Percentiles rank a stretch among this genome's conserved stretches.
phyloP scores from a whole-genome alignment of 345 rosid genomes.

The Hevea brasiliensis region DNA sequence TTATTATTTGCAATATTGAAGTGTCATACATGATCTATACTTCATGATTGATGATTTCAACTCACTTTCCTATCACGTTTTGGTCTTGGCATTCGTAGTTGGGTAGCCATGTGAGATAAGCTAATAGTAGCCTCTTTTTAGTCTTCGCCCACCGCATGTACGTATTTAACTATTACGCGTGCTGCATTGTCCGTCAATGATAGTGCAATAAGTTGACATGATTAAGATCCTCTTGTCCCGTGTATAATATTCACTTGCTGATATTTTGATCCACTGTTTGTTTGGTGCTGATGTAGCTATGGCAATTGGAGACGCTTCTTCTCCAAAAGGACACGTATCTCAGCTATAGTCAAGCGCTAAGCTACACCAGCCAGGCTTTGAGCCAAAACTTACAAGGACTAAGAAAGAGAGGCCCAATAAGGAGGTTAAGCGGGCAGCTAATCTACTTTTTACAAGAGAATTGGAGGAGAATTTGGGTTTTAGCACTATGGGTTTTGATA shows the following conservation, averaged over 20 bases:
- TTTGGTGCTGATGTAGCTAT: slow-evolving; percentile 55
- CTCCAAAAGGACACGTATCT: slow-evolving; percentile 93
- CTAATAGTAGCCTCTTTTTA: neutral
- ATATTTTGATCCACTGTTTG: neutral
- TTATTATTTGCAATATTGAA: neutral
- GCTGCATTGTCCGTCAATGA: slow-evolving; percentile 19
- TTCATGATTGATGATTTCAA: slow-evolving; percentile 18
- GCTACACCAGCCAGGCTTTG: slow-evolving; percentile 96
- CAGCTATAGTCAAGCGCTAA: slow-evolving; percentile 91
- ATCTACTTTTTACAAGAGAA: slow-evolving; percentile 76
- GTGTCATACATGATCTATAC: slow-evolving; percentile 3
- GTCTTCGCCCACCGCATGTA: neutral
- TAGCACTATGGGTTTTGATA: slow-evolving; percentile 67
- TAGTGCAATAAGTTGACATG: slow-evolving; percentile 24
- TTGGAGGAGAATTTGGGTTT: slow-evolving; percentile 94
- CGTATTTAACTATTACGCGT: neutral
- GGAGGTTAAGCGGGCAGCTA: slow-evolving; percentile 49
- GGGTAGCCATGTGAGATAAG: slow-evolving; percentile 33
- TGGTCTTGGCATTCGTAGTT: slow-evolving; percentile 20
- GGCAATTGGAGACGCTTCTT: slow-evolving; percentile 98
- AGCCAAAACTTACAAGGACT: slow-evolving; percentile 98
- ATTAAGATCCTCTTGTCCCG: slow-evolving; percentile 20
- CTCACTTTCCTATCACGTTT: slow-evolving; percentile 13
- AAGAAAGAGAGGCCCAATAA: slow-evolving; percentile 51
- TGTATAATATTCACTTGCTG: slow-evolving; percentile 7